Evolutionary conservation across 192 early-diverging fungal genomes (phyloP).

Genomic region (Oehlia diaphana): DNA sequence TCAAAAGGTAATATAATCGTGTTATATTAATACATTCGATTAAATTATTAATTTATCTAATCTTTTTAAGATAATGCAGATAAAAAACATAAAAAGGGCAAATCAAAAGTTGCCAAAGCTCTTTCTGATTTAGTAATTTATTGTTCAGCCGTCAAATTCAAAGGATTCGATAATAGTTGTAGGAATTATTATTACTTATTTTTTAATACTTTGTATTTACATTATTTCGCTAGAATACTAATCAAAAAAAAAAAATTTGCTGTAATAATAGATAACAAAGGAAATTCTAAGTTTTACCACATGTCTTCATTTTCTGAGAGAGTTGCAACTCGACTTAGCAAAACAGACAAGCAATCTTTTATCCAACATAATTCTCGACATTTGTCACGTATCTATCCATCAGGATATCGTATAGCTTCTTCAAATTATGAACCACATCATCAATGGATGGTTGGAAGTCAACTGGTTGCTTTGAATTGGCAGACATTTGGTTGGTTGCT

Average conservation of each 20-base stretch:
- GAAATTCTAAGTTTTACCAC: slow-evolving; percentile 31
- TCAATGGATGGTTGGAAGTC: slow-evolving; percentile 79
- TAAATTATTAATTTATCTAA: background rate
- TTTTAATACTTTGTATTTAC: background rate
- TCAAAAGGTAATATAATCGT: slow-evolving; percentile 19
- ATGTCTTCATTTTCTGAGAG: slow-evolving; percentile 78
- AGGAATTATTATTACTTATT: slow-evolving; percentile 30
- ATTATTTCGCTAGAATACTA: background rate
- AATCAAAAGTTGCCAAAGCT: slow-evolving; percentile 51
- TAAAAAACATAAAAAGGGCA: slow-evolving; percentile 31
- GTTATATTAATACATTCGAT: background rate
- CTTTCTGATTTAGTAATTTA: slow-evolving; percentile 61
- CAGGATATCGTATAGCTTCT: slow-evolving; percentile 72
- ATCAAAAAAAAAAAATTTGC: background rate
- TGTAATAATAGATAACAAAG: background rate
- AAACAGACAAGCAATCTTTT: slow-evolving; percentile 53
- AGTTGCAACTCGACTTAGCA: slow-evolving; percentile 53
- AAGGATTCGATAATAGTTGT: slow-evolving; percentile 53
- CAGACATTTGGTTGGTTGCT: slow-evolving; percentile 67
- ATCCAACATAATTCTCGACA: slow-evolving; percentile 57
- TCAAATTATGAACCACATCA: slow-evolving; percentile 83
- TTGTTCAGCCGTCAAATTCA: slow-evolving; percentile 63
- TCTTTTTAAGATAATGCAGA: slow-evolving; percentile 29
- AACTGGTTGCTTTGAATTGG: slow-evolving; percentile 90
- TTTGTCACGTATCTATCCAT: slow-evolving; percentile 82